Evolutionary conservation across 345 rosid species (phyloP).

Genomic region (Rhizophora apiculata): DNA sequence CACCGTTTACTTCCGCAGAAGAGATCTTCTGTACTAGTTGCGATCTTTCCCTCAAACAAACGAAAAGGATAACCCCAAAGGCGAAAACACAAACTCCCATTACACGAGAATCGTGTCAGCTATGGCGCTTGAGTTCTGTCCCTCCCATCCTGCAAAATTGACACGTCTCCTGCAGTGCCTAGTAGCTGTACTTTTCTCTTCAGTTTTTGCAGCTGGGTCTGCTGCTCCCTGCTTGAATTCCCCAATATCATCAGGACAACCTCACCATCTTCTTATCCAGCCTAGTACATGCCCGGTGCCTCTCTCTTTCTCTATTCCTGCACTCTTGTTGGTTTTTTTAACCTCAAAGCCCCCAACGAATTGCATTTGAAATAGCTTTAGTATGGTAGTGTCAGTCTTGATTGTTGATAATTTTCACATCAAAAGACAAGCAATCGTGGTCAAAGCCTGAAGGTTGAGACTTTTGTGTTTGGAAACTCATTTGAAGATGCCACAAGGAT

Average conservation of each 20-base stretch:
- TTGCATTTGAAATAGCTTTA: no score
- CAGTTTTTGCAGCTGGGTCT: neutral
- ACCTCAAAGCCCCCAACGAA: no score
- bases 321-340: neutral
- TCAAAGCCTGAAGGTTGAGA: no score
- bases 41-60: neutral
- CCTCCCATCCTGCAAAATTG: neutral
- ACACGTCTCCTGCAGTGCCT: conserved; percentile 8
- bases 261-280: conserved; percentile 16
- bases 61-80: neutral
- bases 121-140: conserved; percentile 15
- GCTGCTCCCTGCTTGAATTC: neutral
- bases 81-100: neutral
- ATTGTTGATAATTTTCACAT: no score
- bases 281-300: conserved; percentile 17
- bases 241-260: neutral
- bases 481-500: no score
- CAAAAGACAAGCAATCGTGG: no score
- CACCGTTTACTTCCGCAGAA: no score
- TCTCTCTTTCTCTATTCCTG: neutral
- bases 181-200: neutral
- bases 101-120: conserved; percentile 12
- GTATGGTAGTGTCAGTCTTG: no score
- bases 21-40: no score
- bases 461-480: no score